Conservation (phyloP, 1,284 basidiomycete genomes). For the Chondrostereum purpureum region DNA sequence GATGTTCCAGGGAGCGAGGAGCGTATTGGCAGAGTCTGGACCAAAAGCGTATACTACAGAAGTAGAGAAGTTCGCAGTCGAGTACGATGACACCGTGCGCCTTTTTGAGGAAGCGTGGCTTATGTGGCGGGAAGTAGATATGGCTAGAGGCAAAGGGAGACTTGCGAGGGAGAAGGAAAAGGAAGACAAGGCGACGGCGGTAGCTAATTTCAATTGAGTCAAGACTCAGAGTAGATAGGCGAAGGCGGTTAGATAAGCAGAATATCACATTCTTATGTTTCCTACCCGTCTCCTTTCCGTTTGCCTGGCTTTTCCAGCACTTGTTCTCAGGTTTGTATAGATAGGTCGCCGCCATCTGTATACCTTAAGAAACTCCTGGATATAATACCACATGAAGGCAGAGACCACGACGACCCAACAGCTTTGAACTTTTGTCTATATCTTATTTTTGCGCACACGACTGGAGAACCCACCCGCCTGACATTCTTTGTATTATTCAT, state of each 20-base stretch:
- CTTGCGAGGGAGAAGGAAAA: constrained; percentile 50
- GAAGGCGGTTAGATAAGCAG: neutral
- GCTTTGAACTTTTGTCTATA: too few species aligned
- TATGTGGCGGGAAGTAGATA: constrained; percentile 57
- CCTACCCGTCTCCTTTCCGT: neutral
- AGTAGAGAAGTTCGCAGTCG: constrained; percentile 39
- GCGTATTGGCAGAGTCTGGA: constrained; percentile 24
- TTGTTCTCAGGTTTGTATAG: too few species aligned
- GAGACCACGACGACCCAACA: too few species aligned
- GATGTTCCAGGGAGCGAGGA: constrained; percentile 57
- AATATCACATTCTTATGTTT: too few species aligned
- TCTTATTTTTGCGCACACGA: neutral
- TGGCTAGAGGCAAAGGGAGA: constrained; percentile 61
- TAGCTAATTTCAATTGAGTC: too few species aligned
- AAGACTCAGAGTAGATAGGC: neutral
- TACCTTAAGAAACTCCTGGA: too few species aligned
- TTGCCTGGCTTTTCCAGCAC: too few species aligned
- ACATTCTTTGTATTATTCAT: too few species aligned
- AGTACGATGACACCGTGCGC: constrained; percentile 42
- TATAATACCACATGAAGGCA: too few species aligned
- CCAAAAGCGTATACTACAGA: constrained; percentile 36
- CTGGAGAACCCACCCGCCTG: too few species aligned
- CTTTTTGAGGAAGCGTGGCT: constrained; percentile 46
- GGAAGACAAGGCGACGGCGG: constrained; percentile 13
- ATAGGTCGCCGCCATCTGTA: too few species aligned